Evolutionary conservation across 1,139 yeast genomes (phyloP), one percentile per base, ranked within the genome.

Genomic region (Oligophagozyma castellii): DNA sequence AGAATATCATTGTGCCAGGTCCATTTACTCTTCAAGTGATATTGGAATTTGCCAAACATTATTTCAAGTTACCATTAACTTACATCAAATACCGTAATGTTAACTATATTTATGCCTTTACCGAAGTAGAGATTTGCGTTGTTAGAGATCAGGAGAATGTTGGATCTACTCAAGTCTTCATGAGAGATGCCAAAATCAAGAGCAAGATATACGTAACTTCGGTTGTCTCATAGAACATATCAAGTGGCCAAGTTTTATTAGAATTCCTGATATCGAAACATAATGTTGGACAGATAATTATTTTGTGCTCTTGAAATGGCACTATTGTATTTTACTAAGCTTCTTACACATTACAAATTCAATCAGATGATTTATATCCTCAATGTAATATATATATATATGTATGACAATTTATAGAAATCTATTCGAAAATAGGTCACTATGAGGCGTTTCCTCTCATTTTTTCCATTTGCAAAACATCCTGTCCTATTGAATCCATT

Each of bases 401-500:
- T n/a, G n/a, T n/a, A n/a, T n/a, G n/a, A n/a, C n/a, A n/a, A n/a
- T n/a, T n/a, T n/a, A n/a, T n/a, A n/a, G n/a, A n/a, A n/a, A n/a
- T n/a, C n/a, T n/a, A n/a, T n/a, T n/a, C n/a, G n/a, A n/a, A n/a
- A n/a, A n/a, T n/a, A n/a, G n/a, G n/a, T n/a, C 23, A 10, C 21
- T 13, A 6, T 16, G n/a, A n/a, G n/a, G n/a, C 40, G 19, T 33
- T 34, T 7, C 83, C 84, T 52, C 89, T 67, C 77, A 77, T 73
- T 50, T 71, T 74, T 44, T 78, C 89, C 31, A 62, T 66, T 31
- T 69, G 72, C n/a, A 80, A 61, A 5, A 80, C 73, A 42, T 80
- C 92, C 31, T 69, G 65, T 26, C 93, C 86, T 20, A 86, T 63
- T 5, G 67, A 58, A 33, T 72, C 77, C 73, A 79, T 83, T 10